These are phyloP conservation scores for Aspergillus cavernicola DNA, from an alignment of 495 filamentous ascomycete species.

Conservation along the genomic window DNA sequence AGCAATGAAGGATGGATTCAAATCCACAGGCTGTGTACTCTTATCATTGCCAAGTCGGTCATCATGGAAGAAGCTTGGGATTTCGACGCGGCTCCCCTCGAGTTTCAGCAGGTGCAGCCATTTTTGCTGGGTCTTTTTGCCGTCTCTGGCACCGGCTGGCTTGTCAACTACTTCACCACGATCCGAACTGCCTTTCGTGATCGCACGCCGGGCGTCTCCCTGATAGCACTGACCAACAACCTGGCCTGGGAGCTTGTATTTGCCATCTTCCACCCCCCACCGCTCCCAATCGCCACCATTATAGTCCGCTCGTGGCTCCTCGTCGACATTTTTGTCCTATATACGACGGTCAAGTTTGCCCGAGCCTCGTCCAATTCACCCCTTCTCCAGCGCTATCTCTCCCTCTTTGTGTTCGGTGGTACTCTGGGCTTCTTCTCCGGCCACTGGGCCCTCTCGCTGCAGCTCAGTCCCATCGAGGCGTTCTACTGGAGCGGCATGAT, in stretches of 20 bases:
- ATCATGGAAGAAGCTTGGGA: conserved; percentile 4
- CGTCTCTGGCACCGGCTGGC: not conserved
- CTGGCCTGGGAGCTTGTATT: conserved; percentile 7
- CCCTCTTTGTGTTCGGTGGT: conserved; percentile 7
- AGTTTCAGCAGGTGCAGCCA: not conserved
- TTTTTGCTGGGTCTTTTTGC: not conserved
- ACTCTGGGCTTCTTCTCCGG: conserved; percentile 6
- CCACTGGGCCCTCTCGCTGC: conserved; percentile 5
- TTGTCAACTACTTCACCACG: conserved; percentile 4
- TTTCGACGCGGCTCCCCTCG: not conserved
- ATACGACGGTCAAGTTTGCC: conserved; percentile 14
- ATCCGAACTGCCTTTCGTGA: conserved; percentile 3
- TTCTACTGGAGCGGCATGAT: conserved; percentile 15
- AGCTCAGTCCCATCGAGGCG: not conserved
- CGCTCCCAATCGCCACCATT: not conserved
- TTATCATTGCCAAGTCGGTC: no score
- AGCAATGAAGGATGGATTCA: no score
- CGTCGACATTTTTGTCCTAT: conserved; percentile 17
- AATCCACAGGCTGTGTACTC: no score
- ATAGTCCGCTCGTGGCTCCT: conserved; percentile 9
- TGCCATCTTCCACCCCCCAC: conserved; percentile 1
- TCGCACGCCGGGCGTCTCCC: conserved; percentile 1
- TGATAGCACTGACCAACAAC: conserved; percentile 3
- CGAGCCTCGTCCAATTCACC: conserved; percentile 10
- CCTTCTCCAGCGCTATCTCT: conserved; percentile 10